phyloP scores from a whole-genome alignment of 2,329 filamentous ascomycete genomes.

The Fusarium heterosporum region DNA sequence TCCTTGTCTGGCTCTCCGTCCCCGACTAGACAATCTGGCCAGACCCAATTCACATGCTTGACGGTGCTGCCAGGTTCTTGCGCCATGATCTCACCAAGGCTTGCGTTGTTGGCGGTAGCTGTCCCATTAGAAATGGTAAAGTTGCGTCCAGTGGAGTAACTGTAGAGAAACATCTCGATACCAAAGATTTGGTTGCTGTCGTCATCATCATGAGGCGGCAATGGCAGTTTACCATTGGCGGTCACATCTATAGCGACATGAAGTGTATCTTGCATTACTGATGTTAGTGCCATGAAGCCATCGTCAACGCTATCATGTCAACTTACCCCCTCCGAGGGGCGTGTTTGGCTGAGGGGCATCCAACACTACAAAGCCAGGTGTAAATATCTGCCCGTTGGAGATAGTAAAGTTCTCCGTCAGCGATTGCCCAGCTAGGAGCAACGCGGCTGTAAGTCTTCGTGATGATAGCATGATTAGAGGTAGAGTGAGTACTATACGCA shows the following conservation, averaged over 20 bases:
- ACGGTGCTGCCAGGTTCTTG: constrained; percentile 76
- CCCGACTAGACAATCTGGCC: constrained; percentile 76
- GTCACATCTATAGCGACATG: constrained; percentile 76
- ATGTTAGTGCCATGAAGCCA: not conserved
- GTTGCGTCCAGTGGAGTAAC: constrained; percentile 71
- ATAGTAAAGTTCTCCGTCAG: constrained; percentile 65
- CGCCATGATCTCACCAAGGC: constrained; percentile 66
- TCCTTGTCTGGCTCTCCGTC: constrained; percentile 61
- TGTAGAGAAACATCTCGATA: constrained; percentile 75
- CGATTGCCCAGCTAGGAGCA: constrained; percentile 43
- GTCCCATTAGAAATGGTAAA: constrained; percentile 76
- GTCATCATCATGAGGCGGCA: constrained; percentile 66
- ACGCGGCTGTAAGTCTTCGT: constrained; percentile 13
- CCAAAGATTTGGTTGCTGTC: constrained; percentile 69
- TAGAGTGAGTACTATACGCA: not conserved
- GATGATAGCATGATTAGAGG: constrained; percentile 22
- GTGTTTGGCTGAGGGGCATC: constrained; percentile 74
- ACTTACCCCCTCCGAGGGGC: constrained; percentile 71
- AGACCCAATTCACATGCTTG: constrained; percentile 79
- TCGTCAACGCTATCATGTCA: not conserved
- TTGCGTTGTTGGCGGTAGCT: constrained; percentile 62
- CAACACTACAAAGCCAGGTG: constrained; percentile 74
- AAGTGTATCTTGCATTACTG: constrained; percentile 58
- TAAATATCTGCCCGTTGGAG: constrained; percentile 74
- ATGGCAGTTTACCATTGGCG: constrained; percentile 71